Evolutionary conservation across 2,329 filamentous ascomycete species (phyloP).

Genomic region (Epichloe coenophiala): DNA sequence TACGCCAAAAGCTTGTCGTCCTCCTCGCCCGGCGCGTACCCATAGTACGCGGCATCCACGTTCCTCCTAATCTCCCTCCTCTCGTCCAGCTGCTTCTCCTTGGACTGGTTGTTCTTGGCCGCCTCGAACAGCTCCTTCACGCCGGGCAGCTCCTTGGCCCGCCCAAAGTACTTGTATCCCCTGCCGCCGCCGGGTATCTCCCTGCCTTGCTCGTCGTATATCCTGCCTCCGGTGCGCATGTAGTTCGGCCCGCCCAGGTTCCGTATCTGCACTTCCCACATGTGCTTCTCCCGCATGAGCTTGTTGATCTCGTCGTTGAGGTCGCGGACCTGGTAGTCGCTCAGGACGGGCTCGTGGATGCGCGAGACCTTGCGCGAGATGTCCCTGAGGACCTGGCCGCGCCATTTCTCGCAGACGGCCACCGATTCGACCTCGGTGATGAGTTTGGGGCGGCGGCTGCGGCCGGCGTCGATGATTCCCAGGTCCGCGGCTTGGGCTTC

Average conservation of each 20-base stretch:
- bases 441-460: slow-evolving; percentile 76
- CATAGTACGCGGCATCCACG: slow-evolving; percentile 92
- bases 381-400: slow-evolving; percentile 92
- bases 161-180: slow-evolving; percentile 88
- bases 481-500: slow-evolving; percentile 92
- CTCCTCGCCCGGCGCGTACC: slow-evolving; percentile 86
- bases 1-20: slow-evolving; percentile 69
- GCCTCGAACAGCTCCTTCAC: slow-evolving; percentile 94
- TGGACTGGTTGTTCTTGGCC: slow-evolving; percentile 44
- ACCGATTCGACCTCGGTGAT: slow-evolving; percentile 81
- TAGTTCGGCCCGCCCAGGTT: slow-evolving; percentile 97
- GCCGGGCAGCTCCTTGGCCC: slow-evolving; percentile 78
- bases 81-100: slow-evolving; percentile 50
- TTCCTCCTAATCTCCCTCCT: slow-evolving; percentile 57
- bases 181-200: slow-evolving; percentile 67
- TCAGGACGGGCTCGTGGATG: slow-evolving; percentile 81
- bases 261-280: slow-evolving; percentile 95
- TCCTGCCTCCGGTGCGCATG: slow-evolving; percentile 59
- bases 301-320: slow-evolving; percentile 99
- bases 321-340: slow-evolving; percentile 93
- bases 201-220: slow-evolving; percentile 61
- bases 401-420: slow-evolving; percentile 90
- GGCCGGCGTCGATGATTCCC: slow-evolving; percentile 86
- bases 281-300: slow-evolving; percentile 96
- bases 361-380: slow-evolving; percentile 92